Evolutionary conservation across 768 basidiomycete genomes (phyloP), one percentile per base, ranked within the genome.

Genomic region (Leucogyrophana mollusca): DNA sequence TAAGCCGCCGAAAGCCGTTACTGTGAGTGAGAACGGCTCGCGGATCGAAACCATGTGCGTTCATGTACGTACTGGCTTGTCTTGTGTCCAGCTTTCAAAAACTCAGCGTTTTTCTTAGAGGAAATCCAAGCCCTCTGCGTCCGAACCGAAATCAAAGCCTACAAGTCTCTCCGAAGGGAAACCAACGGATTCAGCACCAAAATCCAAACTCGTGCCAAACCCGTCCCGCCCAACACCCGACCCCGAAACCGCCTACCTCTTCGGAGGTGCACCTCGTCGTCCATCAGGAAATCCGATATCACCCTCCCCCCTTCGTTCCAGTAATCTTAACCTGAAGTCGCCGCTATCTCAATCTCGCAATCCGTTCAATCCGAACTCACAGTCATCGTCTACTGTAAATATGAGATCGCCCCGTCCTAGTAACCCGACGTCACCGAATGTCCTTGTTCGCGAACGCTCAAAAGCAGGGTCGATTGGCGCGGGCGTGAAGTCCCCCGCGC

Each of bases 1-100:
- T 52, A 81, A 80, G 50, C 73, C 74, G n/a, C 80, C 84, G 0
- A 85, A 76, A 57, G 55, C 64, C 4, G 69, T 87, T 40, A 54
- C 58, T 7, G 59, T 88, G 9, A 79, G 78, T 48, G 73, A 78
- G 24, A 65, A 51, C 24, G 75, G 72, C 8, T 67, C 60, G 47
- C 64, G 73, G 7, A 67, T 90, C 14, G 68, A 75, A 47, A 74
- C 73, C 25, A 72, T 89, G 21, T 68, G 72, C 42, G 73, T 85
- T 24, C 83, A 85, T 71, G 85, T 80, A 50, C 34, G 70, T 58
- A 11, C 40, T 40, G 16, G n/a, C 20, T 30, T 20, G 27, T 30
- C 13, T 30, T 30, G 27, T 7, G 6, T 13, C 6, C 13, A 6
- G 27, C 6, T 6, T 30, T 30, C 6, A 6, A 30, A 7, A 30